phyloP scores from a whole-genome alignment of 306 rosid species.

The Luffa aegyptiaca region DNA sequence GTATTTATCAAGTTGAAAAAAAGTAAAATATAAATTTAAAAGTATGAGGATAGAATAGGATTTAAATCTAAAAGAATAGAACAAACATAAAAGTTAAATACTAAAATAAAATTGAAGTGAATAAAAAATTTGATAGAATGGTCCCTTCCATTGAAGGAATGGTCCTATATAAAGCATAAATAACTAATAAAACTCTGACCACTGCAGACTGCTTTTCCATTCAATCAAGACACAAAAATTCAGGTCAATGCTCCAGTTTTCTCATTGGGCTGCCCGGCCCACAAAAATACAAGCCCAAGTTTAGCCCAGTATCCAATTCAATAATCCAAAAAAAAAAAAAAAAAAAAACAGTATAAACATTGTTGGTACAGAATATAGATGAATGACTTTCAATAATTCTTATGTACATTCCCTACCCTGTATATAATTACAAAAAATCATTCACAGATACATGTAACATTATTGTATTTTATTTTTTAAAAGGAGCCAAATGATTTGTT shows the following conservation, averaged over 20 bases:
- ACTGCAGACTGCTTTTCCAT: background rate
- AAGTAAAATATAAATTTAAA: background rate
- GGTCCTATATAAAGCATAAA: background rate
- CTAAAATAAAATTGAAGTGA: background rate
- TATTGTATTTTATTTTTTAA: background rate
- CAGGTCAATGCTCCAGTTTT: background rate
- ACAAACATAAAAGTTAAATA: background rate
- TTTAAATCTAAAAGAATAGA: background rate
- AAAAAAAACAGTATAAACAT: too few species aligned
- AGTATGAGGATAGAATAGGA: background rate
- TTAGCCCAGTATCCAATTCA: background rate
- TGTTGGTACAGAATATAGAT: background rate
- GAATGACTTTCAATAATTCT: background rate
- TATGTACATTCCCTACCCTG: conserved; percentile 4
- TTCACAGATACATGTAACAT: background rate
- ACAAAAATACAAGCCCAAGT: background rate
- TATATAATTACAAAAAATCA: background rate
- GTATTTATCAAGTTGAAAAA: background rate
- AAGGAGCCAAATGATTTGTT: background rate
- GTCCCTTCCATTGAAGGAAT: background rate
- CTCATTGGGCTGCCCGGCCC: background rate
- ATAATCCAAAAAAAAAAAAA: background rate
- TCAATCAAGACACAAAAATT: background rate
- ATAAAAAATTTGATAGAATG: background rate
- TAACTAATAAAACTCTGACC: background rate